phyloP scores from a whole-genome alignment of 805 yeast species.

The Spathaspora gorwiae region DNA sequence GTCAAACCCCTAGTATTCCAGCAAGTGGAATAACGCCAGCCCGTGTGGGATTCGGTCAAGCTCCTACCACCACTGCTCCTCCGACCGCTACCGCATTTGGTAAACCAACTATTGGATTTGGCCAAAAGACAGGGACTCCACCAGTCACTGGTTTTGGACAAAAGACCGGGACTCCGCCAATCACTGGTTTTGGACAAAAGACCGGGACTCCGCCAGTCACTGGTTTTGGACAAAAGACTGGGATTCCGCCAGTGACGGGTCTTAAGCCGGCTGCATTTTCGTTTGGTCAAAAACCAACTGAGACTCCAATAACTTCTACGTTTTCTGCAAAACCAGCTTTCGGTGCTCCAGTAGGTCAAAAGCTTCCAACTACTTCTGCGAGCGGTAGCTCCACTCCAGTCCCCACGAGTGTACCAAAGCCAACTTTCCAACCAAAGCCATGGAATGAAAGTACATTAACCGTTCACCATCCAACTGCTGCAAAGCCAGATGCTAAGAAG shows the following conservation, averaged over 20 bases:
- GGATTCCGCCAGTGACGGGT: background rate
- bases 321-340: background rate
- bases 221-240: background rate
- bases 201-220: background rate
- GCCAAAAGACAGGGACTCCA: background rate
- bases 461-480: slow-evolving; percentile 24
- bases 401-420: background rate
- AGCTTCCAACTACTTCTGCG: background rate
- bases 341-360: background rate
- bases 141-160: background rate
- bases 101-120: background rate
- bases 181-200: background rate
- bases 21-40: background rate
- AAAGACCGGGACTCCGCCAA: background rate
- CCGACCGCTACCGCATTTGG: background rate
- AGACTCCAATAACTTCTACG: background rate
- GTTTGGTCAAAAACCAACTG: background rate
- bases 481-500: slow-evolving; percentile 8
- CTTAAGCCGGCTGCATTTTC: background rate
- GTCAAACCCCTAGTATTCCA: background rate
- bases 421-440: slow-evolving; percentile 9
- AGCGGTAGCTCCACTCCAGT: background rate
- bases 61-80: background rate
- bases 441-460: slow-evolving; percentile 27
- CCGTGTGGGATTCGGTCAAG: background rate